phyloP scores from a whole-genome alignment of 805 yeast genomes.

The Citeromyces nyonsensis region DNA sequence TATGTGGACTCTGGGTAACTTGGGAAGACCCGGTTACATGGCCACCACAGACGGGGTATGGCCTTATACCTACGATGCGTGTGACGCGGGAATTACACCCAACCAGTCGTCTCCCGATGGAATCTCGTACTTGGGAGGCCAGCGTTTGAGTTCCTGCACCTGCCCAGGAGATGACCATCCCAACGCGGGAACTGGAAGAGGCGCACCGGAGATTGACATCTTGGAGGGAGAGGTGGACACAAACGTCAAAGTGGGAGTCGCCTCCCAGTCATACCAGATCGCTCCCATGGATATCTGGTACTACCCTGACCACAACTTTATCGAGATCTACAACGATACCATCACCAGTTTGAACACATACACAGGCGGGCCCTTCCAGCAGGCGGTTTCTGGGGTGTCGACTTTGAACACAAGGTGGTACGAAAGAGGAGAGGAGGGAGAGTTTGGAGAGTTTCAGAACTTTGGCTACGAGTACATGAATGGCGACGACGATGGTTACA shows the following conservation, averaged over 20 bases:
- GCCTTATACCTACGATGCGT: slow-evolving; percentile 81
- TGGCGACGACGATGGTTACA: slow-evolving; percentile 57
- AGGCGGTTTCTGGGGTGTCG: slow-evolving; percentile 77
- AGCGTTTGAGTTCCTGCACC: slow-evolving; percentile 59
- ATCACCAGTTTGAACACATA: slow-evolving; percentile 75
- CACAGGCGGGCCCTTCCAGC: slow-evolving; percentile 88
- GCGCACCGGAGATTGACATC: slow-evolving; percentile 92
- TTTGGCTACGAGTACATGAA: slow-evolving; percentile 69
- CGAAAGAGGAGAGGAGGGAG: slow-evolving; percentile 16
- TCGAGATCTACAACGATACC: slow-evolving; percentile 55
- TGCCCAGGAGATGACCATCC: slow-evolving; percentile 83
- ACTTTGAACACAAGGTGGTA: slow-evolving; percentile 77
- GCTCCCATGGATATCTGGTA: slow-evolving; percentile 96
- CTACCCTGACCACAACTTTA: slow-evolving; percentile 70
- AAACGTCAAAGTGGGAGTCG: slow-evolving; percentile 39
- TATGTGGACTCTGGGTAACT: slow-evolving; percentile 85
- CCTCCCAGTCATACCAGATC: slow-evolving; percentile 83
- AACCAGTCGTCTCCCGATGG: slow-evolving; percentile 89
- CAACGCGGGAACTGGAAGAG: slow-evolving; percentile 75
- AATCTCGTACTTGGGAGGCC: slow-evolving; percentile 76
- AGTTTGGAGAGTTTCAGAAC: slow-evolving; percentile 49
- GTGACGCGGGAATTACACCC: slow-evolving; percentile 92
- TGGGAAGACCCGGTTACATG: slow-evolving; percentile 82
- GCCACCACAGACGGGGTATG: slow-evolving; percentile 87
- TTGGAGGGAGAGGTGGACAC: slow-evolving; percentile 72